phyloP scores from a whole-genome alignment of 2,329 filamentous ascomycete genomes.

The Periconia sp. region DNA sequence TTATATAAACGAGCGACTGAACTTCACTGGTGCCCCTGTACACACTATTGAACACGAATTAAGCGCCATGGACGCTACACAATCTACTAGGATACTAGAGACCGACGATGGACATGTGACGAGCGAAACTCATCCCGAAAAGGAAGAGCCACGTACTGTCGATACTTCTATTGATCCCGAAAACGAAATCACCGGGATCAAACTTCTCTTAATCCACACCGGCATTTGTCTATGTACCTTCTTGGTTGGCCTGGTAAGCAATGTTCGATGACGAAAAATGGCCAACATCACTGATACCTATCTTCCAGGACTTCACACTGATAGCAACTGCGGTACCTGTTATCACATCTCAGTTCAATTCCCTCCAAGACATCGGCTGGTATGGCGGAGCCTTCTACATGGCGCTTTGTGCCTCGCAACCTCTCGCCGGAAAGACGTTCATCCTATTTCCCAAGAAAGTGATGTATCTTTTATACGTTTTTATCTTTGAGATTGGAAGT shows the following conservation, averaged over 20 bases:
- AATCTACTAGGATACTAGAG: no score
- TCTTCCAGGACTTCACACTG: not conserved
- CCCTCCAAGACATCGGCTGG: not conserved
- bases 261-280: not conserved
- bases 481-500: conserved; percentile 58
- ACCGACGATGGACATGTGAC: no score
- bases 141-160: not conserved
- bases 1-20: no score
- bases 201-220: not conserved
- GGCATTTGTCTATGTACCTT: conserved; percentile 4
- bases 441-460: conserved; percentile 18
- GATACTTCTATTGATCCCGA: conserved; percentile 1
- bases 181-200: conserved; percentile 3
- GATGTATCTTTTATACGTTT: conserved; percentile 15
- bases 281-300: not conserved
- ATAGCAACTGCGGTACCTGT: not conserved
- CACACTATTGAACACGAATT: no score
- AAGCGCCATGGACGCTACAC: no score
- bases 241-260: conserved; percentile 3
- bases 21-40: no score
- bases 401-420: conserved; percentile 12
- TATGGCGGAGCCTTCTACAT: not conserved
- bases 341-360: not conserved
- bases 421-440: conserved; percentile 15
- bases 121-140: no score